Evolutionary conservation across 2,329 filamentous ascomycete species (phyloP), one percentile per base, ranked within the genome.

Genomic region (Cadophora luteo-olivacea): DNA sequence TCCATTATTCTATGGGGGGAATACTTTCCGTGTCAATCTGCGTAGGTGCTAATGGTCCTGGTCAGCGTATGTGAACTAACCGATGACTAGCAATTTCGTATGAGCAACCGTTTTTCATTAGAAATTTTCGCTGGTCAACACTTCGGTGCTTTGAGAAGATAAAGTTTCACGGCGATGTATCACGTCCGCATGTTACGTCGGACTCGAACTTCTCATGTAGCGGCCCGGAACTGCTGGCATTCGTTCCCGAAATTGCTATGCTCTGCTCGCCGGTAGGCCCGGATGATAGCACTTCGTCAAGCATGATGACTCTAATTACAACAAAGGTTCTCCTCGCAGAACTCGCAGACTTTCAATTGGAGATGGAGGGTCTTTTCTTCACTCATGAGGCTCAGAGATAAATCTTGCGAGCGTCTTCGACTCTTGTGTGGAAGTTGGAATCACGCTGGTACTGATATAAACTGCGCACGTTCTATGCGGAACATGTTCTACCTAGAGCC

Each of bases 1-100:
- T 7, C 70, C 72, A 3, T 64, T 79, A 4, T 73, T 80, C 24
- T 79, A 79, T 60, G 58, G 72, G 25, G 64, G 72, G 41, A 79
- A 79, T 66, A 66, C 29, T 6, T 79, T 80, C 68, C 62, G 74
- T 38, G 72, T 78, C 36, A 71, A 68, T 60, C 68, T 78, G 12
- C 63, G 71, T 73, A 64, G 14, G 68, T 66, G 9, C 12, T 1
- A 19, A 14, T 58, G 9, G 49, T 48, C 45, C n/a, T 49, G 19
- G 19, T 45, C 16, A 63, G 29, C 19, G 51, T 12, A 3, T 14
- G 45, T n/a, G 9, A 32, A 22, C 25, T 51, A 22, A 51, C 8
- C 24, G 7, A n/a, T 8, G 16, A 24, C 16, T 24, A 64, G 49
- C 29, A 25, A 29, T 32, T 38, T 49, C 49, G 16, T 29, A 41